A percentile compares a stretch with the other conserved stretches of the same genome.
Conservation (phyloP, 129 eudicot species). For the Lactuca sativa region DNA sequence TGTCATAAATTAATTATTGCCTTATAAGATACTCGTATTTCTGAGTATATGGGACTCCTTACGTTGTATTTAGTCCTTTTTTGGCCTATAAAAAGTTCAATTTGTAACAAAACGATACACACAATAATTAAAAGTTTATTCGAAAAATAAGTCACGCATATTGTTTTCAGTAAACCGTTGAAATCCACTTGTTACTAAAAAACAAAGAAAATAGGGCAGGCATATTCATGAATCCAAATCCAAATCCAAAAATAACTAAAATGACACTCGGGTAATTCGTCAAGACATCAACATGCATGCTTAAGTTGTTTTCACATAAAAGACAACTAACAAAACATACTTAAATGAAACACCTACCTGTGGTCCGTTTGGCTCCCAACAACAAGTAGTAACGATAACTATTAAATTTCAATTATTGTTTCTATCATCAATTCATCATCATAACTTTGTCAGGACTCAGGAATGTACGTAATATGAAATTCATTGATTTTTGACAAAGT, state of each 20-base stretch:
- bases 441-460: too few species aligned
- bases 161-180: not conserved
- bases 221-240: constrained; percentile 10
- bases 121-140: not conserved
- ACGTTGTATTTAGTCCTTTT: not conserved
- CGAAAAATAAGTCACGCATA: constrained; percentile 19
- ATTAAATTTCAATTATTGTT: not conserved
- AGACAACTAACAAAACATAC: not conserved
- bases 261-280: constrained; percentile 12
- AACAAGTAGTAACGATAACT: too few species aligned
- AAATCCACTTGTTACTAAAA: constrained; percentile 31
- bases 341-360: not conserved
- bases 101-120: not conserved
- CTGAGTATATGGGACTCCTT: too few species aligned
- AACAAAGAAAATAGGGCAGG: not conserved
- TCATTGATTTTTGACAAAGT: too few species aligned
- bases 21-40: too few species aligned
- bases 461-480: too few species aligned
- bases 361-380: not conserved
- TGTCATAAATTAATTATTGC: too few species aligned
- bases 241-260: not conserved
- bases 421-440: not conserved
- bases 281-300: not conserved
- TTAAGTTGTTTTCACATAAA: not conserved
- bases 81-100: too few species aligned